phyloP scores from a whole-genome alignment of 2,329 filamentous ascomycete genomes.

The Cytospora chrysosperma region DNA sequence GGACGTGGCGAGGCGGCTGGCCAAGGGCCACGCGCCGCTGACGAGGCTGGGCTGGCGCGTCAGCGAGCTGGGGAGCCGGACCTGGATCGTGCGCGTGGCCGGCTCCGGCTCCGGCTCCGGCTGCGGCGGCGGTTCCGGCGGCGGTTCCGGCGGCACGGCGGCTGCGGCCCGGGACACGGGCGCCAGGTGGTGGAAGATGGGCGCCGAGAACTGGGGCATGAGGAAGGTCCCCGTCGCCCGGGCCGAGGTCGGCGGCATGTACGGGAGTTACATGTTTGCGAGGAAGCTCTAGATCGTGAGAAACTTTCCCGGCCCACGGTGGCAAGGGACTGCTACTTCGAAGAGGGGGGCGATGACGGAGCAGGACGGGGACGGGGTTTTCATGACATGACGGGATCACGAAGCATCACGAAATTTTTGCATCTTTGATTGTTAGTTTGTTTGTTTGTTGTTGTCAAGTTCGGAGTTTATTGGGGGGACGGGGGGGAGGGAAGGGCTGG shows the following conservation, averaged over 20 bases:
- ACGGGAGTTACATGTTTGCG: conserved; percentile 71
- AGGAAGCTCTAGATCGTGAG: conserved; percentile 47
- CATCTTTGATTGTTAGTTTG: no score
- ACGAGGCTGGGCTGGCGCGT: conserved; percentile 66
- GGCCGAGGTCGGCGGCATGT: conserved; percentile 91
- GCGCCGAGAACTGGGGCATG: conserved; percentile 81
- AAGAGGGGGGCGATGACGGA: not conserved
- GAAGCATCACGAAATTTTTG: conserved; percentile 2
- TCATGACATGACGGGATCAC: not conserved
- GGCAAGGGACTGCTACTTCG: no score
- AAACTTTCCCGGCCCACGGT: no score
- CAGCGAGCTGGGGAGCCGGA: conserved; percentile 64
- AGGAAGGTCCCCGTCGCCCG: conserved; percentile 87
- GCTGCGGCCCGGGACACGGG: conserved; percentile 66
- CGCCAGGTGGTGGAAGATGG: conserved; percentile 74
- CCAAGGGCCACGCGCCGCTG: conserved; percentile 61
- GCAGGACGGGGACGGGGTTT: not conserved
- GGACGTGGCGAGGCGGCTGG: conserved; percentile 63
- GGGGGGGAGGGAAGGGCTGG: not conserved
- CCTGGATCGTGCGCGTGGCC: conserved; percentile 63
- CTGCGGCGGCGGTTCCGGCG: no score
- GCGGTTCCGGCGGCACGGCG: conserved; percentile 20
- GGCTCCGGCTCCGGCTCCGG: no score
- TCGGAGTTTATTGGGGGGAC: not conserved
- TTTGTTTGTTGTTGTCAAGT: not conserved